Conservation (phyloP, 129 eudicot genomes). For the Saposhnikovia divaricata region DNA sequence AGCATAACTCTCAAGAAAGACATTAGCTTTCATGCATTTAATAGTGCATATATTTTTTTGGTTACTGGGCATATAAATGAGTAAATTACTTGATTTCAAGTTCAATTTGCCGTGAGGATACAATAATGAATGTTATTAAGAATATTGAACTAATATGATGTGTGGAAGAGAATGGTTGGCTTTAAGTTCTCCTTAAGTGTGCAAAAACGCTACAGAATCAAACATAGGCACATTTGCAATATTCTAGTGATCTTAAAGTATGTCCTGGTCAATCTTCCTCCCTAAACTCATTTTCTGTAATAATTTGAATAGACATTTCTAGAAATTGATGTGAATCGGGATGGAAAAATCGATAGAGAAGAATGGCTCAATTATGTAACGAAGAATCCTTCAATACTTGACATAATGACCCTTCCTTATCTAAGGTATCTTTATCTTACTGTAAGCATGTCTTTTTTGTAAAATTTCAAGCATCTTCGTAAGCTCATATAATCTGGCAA, state of each 20-base stretch:
- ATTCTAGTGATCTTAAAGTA: background rate
- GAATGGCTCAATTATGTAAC: slow-evolving; percentile 30
- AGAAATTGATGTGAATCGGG: slow-evolving; percentile 45
- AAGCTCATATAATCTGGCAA: background rate
- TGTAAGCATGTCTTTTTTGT: background rate
- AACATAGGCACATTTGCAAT: background rate
- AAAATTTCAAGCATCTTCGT: background rate
- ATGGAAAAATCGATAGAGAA: slow-evolving; percentile 10
- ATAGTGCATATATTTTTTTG: background rate
- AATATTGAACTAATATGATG: background rate
- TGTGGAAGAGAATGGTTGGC: background rate
- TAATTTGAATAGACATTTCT: slow-evolving; percentile 53
- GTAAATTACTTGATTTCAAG: background rate
- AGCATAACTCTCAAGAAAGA: background rate
- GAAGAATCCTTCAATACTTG: slow-evolving; percentile 73
- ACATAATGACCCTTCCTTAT: slow-evolving; percentile 95
- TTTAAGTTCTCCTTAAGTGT: background rate
- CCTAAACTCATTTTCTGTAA: slow-evolving; percentile 2
- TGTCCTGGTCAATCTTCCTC: background rate
- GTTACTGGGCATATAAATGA: background rate
- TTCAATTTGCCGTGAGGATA: background rate
- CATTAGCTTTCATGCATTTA: background rate
- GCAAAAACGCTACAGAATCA: background rate
- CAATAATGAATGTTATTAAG: background rate
- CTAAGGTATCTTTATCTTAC: slow-evolving; percentile 42